Conservation (phyloP, 768 basidiomycete species). For the Auricularia auricula-judae region DNA sequence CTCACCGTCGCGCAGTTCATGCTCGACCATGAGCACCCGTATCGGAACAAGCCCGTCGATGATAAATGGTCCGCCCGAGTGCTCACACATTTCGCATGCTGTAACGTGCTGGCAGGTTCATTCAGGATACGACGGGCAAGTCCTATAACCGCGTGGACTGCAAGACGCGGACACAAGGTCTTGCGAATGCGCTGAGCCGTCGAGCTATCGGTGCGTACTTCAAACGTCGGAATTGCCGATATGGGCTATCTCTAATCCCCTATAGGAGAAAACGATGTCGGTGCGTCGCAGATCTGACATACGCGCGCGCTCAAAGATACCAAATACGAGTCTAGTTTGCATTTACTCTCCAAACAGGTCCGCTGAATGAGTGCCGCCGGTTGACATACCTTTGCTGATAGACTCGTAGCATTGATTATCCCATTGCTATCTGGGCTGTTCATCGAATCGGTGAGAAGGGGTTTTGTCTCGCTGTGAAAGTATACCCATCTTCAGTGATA, state of each 20-base stretch:
- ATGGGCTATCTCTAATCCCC: neutral
- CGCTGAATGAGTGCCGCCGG: neutral
- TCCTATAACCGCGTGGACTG: slow-evolving; percentile 8
- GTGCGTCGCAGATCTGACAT: slow-evolving; percentile 13
- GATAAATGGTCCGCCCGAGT: neutral
- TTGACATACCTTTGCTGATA: neutral
- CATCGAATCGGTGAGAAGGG: slow-evolving; percentile 15
- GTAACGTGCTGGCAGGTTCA: neutral
- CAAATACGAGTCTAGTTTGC: slow-evolving; percentile 30
- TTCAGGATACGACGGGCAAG: slow-evolving; percentile 1
- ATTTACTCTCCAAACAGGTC: slow-evolving; percentile 59
- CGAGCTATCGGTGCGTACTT: slow-evolving; percentile 6
- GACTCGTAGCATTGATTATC: neutral
- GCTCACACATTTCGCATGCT: neutral
- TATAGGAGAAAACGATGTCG: slow-evolving; percentile 9
- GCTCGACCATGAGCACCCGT: slow-evolving; percentile 11
- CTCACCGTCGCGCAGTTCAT: slow-evolving; percentile 15
- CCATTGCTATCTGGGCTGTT: slow-evolving; percentile 49
- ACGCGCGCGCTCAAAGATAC: neutral
- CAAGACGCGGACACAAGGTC: slow-evolving; percentile 8
- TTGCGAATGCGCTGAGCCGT: slow-evolving; percentile 10
- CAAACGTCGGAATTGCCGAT: slow-evolving; percentile 2
- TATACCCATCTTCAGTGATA: slow-evolving; percentile 33
- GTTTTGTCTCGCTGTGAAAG: slow-evolving; percentile 5
- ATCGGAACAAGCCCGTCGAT: slow-evolving; percentile 1